phyloP scores from a whole-genome alignment of 805 yeast genomes.

The Priceomyces melissophilus region DNA sequence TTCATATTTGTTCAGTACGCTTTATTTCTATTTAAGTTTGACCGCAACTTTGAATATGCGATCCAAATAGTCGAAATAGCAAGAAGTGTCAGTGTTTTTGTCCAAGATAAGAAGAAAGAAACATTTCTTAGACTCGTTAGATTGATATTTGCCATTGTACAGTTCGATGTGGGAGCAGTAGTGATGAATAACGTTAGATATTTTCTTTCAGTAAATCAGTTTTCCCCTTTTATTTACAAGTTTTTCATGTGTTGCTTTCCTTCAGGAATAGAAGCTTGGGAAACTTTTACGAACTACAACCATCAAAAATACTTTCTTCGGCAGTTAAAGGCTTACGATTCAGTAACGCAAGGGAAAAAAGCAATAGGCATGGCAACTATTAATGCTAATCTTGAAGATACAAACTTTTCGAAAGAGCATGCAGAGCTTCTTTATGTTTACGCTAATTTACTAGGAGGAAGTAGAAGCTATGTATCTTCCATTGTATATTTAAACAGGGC shows the following conservation, averaged over 20 bases:
- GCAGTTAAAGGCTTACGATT: conserved; percentile 86
- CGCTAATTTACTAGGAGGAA: conserved; percentile 74
- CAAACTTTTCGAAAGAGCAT: conserved; percentile 36
- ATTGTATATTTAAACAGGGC: conserved; percentile 73
- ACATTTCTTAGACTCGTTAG: conserved; percentile 61
- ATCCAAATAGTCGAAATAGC: conserved; percentile 64
- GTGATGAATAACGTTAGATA: conserved; percentile 59
- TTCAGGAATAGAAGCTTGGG: conserved; percentile 57
- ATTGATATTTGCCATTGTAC: conserved; percentile 50
- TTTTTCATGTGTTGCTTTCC: conserved; percentile 66
- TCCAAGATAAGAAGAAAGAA: conserved; percentile 58
- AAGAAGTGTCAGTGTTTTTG: conserved; percentile 72
- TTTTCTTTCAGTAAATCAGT: conserved; percentile 67
- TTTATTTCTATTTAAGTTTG: conserved; percentile 58
- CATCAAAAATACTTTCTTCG: conserved; percentile 89
- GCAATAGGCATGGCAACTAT: conserved; percentile 81
- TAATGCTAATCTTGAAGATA: conserved; percentile 47
- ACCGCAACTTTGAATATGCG: conserved; percentile 58
- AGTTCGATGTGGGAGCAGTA: conserved; percentile 48
- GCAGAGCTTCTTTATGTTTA: conserved; percentile 77
- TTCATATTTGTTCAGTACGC: conserved; percentile 78
- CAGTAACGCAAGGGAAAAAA: conserved; percentile 48
- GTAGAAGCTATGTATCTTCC: conserved; percentile 79
- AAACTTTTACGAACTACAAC: conserved; percentile 67
- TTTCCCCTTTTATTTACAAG: conserved; percentile 64